phyloP scores from a whole-genome alignment of 1,284 basidiomycete species.

The Apiotrichum siamense region DNA sequence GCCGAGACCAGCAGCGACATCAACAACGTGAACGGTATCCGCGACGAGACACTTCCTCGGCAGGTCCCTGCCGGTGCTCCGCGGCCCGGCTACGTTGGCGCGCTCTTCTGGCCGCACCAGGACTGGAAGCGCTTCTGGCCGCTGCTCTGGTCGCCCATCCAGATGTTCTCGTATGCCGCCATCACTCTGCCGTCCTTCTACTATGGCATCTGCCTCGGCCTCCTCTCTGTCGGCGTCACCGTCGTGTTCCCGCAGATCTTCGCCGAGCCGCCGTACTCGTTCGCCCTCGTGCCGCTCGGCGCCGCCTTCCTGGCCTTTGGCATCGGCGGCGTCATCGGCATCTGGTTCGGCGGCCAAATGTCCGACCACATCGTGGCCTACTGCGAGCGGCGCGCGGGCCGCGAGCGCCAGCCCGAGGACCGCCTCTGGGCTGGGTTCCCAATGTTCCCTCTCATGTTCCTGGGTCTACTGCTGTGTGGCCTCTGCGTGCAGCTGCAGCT shows the following conservation, averaged over 20 bases:
- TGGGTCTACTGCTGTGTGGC: conserved; percentile 36
- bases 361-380: conserved; percentile 34
- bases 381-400: conserved; percentile 26
- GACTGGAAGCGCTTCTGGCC: conserved; percentile 31
- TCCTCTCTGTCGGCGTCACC: conserved; percentile 39
- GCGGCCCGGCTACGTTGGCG: conserved; percentile 17
- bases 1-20: background rate
- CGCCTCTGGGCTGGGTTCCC: conserved; percentile 35
- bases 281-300: conserved; percentile 33
- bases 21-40: too few relatives aligned
- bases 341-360: conserved; percentile 38
- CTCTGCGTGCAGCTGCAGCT: conserved; percentile 28
- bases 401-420: conserved; percentile 40
- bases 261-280: conserved; percentile 36
- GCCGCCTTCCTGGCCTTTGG: conserved; percentile 38
- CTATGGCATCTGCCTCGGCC: conserved; percentile 41
- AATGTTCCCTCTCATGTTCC: conserved; percentile 26
- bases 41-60: too few relatives aligned
- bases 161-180: conserved; percentile 23
- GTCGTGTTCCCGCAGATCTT: conserved; percentile 38
- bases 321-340: conserved; percentile 39
- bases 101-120: conserved; percentile 40
- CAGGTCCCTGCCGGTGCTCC: too few relatives aligned
- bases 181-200: conserved; percentile 35
- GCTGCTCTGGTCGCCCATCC: conserved; percentile 29